These are phyloP conservation scores for Malania oleifera DNA, from an alignment of 164 flowering plant species.

Conservation along the genomic window DNA sequence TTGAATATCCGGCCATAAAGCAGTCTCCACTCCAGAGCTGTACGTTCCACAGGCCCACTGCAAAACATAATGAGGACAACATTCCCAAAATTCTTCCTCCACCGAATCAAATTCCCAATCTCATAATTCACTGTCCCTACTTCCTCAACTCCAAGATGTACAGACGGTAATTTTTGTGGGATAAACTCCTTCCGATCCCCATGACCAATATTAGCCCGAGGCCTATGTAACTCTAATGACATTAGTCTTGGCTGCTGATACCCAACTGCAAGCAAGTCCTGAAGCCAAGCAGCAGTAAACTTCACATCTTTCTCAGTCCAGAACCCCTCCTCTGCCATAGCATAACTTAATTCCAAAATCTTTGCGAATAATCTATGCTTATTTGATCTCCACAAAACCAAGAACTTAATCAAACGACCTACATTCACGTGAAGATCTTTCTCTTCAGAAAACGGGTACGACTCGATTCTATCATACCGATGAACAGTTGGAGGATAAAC, in stretches of 20 bases:
- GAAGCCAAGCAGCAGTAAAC: constrained; percentile 98
- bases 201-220: constrained; percentile 78
- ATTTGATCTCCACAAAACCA: constrained; percentile 73
- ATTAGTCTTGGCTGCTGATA: constrained; percentile 93
- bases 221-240: constrained; percentile 75
- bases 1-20: constrained; percentile 95
- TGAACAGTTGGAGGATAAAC: constrained; percentile 95
- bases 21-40: constrained; percentile 97
- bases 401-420: constrained; percentile 75
- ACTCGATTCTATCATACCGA: constrained; percentile 55
- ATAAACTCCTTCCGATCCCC: constrained; percentile 88
- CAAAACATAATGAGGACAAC: constrained; percentile 85
- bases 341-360: constrained; percentile 75
- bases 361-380: constrained; percentile 83
- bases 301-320: constrained; percentile 87
- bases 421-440: constrained; percentile 98
- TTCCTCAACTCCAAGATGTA: constrained; percentile 97
- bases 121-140: constrained; percentile 80
- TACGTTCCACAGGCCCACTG: constrained; percentile 76
- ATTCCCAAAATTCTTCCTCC: constrained; percentile 97
- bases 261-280: constrained; percentile 90
- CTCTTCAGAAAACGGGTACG: constrained; percentile 95
- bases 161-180: constrained; percentile 88
- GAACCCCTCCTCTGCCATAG: constrained; percentile 93
- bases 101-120: constrained; percentile 83